Base-by-base conservation (phyloP, 345 rosid genomes). In the Citrus maxima region DNA sequence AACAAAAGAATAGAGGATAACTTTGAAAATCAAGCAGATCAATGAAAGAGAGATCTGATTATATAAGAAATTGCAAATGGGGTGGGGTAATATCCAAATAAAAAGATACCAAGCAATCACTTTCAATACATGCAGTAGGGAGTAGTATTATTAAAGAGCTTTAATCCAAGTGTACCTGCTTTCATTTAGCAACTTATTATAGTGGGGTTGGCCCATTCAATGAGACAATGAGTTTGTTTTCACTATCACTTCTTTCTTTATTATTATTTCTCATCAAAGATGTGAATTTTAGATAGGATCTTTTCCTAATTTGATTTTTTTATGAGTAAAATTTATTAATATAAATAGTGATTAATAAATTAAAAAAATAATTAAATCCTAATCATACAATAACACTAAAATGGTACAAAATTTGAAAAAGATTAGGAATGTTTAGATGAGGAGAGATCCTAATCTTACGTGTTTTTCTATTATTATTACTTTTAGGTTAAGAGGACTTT, bases 361-460 rank as follows among this genome's bases (percentile, higher is more conserved):
- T 32, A 32, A 32, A 32, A 32, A 32, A 32, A 32, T 30, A 32
- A 4, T 32, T 32, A 32, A 32, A 32, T 32, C 0, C 0, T 32
- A 32, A 32, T 32, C 0, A 32, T 4, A 32, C 0, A 0, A 0
- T 32, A 32, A 32, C 0, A 32, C 0, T 32, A 32, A 32, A 32
- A 32, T 30, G 4, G 0, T 30, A 30, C 0, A 30, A 30, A 0
- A 30, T 30, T 0, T 28, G 0, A 3, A 30, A 30, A 30, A 30
- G 0, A 30, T 2, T 30, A 30, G 0, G 0, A 30, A 30, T 30
- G 0, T 30, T 3, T 30, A 30, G 4, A 3, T 3, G 0, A 30
- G 0, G 0, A 32, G 34, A 32, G 4, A 4, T 32, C 0, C 34
- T 32, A 32, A 32, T 46, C 0, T 46, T 0, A 5, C 6, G 9